Evolutionary conservation across 2,329 filamentous ascomycete genomes (phyloP).

Genomic region (Colletotrichum brevisporum): DNA sequence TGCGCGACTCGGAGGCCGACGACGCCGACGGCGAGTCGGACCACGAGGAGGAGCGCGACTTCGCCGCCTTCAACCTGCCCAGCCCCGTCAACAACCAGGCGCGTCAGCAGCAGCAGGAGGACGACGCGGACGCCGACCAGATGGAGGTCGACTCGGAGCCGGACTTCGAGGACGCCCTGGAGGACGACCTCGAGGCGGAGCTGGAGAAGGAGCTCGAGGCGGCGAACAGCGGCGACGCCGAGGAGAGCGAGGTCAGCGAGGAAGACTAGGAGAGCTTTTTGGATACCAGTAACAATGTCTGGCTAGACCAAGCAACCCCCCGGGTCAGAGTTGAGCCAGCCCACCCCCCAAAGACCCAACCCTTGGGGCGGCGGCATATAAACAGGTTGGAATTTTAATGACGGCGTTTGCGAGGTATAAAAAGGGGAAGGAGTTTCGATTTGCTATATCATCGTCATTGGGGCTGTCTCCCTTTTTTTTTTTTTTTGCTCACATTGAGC

Average conservation of each 20-base stretch:
- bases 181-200: slow-evolving; percentile 69
- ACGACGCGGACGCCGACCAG: slow-evolving; percentile 44
- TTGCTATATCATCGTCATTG: not conserved
- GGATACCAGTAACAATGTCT: not conserved
- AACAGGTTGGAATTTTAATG: slow-evolving; percentile 20
- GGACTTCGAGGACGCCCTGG: slow-evolving; percentile 57
- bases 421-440: slow-evolving; percentile 21
- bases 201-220: slow-evolving; percentile 68
- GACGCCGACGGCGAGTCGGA: slow-evolving; percentile 61
- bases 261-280: slow-evolving; percentile 63
- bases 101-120: slow-evolving; percentile 45
- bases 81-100: slow-evolving; percentile 64
- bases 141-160: slow-evolving; percentile 47
- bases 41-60: slow-evolving; percentile 57
- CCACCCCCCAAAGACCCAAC: not conserved
- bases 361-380: not conserved
- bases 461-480: slow-evolving; percentile 2
- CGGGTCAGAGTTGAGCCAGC: not conserved
- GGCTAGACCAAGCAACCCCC: not conserved
- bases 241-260: slow-evolving; percentile 77
- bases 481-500: not conserved
- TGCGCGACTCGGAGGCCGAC: slow-evolving; percentile 61
- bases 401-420: slow-evolving; percentile 32
- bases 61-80: slow-evolving; percentile 62
- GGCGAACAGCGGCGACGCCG: slow-evolving; percentile 59